Evolutionary conservation across 768 basidiomycete genomes (phyloP), one percentile per base, ranked within the genome.

Genomic region (Galerina marginata): DNA sequence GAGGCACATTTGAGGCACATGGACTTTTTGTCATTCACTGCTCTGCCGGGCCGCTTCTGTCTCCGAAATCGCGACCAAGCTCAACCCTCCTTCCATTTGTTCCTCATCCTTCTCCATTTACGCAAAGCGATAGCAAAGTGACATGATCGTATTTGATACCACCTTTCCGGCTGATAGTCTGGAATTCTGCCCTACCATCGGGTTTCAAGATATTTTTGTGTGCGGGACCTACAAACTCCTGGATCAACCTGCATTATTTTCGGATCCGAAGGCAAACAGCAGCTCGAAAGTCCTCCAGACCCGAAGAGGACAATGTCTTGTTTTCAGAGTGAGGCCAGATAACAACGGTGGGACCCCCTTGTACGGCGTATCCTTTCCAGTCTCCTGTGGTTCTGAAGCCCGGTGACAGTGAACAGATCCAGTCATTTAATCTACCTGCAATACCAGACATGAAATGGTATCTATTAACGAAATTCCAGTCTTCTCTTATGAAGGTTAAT

Each of bases 361-460:
- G 85, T 86, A 61, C 67, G 79, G 10, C 15, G 15, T 5, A 6
- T 69, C 15, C 40, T 3, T 50, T 26, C 12, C 14, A 16, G 12
- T 6, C 37, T 23, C 23, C n/a, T 56, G 15, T 54, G 44, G 14
- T 7, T 33, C 29, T 33, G 29, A 33, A 33, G 29, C 29, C 7
- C 7, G 29, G 29, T 33, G 7, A 23, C 56, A 89, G 89, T 58
- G 74, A 75, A 4, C 83, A 89, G 67, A 70, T 90, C 2, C 90
- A 96, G 65, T 76, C 88, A 14, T 79, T 93, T 37, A 77, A 87
- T 55, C 73, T 91, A 15, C 89, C 95, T 2, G 97, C 95, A 7
- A 83, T 99, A 29, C 82, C 91, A 25, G 97, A 99, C 72, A 87
- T 95, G 84, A 98, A 98, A 82, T 99, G 97, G 97, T 95, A 69